Conservation (phyloP, 306 rosid species). For the Abrus pulchellus region DNA sequence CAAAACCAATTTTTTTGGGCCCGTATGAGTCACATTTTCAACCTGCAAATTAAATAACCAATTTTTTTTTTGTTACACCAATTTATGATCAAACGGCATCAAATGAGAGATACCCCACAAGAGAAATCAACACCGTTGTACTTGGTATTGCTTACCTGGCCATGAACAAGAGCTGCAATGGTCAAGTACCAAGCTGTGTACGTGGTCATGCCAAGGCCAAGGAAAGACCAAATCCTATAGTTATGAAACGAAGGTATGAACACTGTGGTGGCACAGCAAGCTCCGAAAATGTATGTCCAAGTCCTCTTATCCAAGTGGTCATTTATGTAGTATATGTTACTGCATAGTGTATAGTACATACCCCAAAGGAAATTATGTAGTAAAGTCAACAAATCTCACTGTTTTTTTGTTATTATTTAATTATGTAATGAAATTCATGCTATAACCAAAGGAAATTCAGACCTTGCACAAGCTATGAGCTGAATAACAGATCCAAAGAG, state of each 20-base stretch:
- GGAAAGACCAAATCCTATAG: constrained; percentile 95
- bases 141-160: constrained; percentile 66
- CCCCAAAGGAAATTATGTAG: constrained; percentile 24
- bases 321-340: constrained; percentile 89
- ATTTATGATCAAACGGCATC: neutral
- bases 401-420: neutral
- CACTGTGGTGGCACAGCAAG: constrained; percentile 97
- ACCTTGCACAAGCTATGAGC: constrained; percentile 99
- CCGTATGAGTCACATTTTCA: constrained; percentile 81
- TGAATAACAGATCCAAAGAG: constrained; percentile 95
- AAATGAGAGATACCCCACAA: constrained; percentile 9
- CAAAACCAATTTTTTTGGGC: constrained; percentile 76
- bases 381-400: neutral
- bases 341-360: constrained; percentile 44
- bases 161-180: constrained; percentile 78
- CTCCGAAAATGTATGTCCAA: constrained; percentile 96
- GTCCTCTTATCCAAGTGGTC: constrained; percentile 93
- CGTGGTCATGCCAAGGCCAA: constrained; percentile 97
- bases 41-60: constrained; percentile 53
- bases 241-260: constrained; percentile 95
- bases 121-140: neutral
- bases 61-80: neutral
- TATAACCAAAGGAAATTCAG: neutral
- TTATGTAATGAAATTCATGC: neutral
- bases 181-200: constrained; percentile 98